Percentiles rank a stretch among this genome's conserved stretches.
These are phyloP conservation scores for Candida methanosorbosa DNA, from an alignment of 805 yeast species.

Conservation along the genomic window DNA sequence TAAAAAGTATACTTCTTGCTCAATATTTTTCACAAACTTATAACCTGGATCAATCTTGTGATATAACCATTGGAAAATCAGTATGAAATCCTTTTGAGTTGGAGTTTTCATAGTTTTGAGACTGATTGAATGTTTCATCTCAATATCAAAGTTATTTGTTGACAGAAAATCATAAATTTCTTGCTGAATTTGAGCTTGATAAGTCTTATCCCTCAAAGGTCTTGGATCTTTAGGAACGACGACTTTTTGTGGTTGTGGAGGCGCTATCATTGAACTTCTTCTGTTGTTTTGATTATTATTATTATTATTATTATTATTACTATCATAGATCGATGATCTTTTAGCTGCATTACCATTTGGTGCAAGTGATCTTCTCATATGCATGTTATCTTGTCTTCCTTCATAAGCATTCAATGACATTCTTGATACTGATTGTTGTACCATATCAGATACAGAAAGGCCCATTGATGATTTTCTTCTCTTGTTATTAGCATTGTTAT, in stretches of 20 bases:
- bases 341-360: too few relatives aligned
- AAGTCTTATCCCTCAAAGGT: conserved; percentile 66
- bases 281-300: conserved; percentile 5
- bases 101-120: conserved; percentile 62
- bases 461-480: not conserved
- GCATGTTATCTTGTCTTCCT: too few relatives aligned
- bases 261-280: conserved; percentile 6
- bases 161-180: conserved; percentile 59
- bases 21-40: conserved; percentile 57
- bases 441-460: conserved; percentile 16
- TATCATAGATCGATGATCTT: too few relatives aligned
- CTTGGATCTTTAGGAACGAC: conserved; percentile 53
- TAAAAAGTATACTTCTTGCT: conserved; percentile 63
- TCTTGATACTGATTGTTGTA: conserved; percentile 19
- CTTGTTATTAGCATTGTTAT: not conserved
- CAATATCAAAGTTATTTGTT: conserved; percentile 61
- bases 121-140: conserved; percentile 62
- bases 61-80: conserved; percentile 75
- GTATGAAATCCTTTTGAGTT: conserved; percentile 77
- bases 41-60: conserved; percentile 73
- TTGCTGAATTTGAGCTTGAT: conserved; percentile 56
- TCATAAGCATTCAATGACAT: too few relatives aligned
- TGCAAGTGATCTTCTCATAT: too few relatives aligned
- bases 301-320: too few relatives aligned
- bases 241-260: too few relatives aligned